Percentiles rank a stretch among this genome's conserved stretches.
Conservation (phyloP, 1,139 yeast species). For the Schwanniomyces etchellsii region DNA sequence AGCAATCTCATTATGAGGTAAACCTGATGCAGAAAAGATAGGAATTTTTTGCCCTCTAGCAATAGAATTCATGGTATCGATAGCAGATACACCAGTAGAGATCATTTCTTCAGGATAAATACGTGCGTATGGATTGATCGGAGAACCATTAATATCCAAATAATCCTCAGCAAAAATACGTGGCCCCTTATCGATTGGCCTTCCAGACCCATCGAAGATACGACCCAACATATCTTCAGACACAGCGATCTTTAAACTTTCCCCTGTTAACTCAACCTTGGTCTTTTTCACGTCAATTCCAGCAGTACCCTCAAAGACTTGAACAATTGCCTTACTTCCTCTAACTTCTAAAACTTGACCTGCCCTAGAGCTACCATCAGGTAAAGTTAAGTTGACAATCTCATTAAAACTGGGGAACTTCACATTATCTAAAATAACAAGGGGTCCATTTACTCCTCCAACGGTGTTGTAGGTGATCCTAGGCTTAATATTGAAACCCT, state of each 20-base stretch:
- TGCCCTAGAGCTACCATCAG: constrained; percentile 90
- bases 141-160: constrained; percentile 96
- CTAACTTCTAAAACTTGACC: constrained; percentile 98
- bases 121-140: constrained; percentile 96
- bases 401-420: constrained; percentile 95
- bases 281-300: constrained; percentile 98
- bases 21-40: constrained; percentile 96
- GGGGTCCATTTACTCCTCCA: constrained; percentile 96
- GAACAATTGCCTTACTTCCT: constrained; percentile 96
- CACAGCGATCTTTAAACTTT: constrained; percentile 87
- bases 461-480: constrained; percentile 92
- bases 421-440: constrained; percentile 92
- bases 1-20: constrained; percentile 98
- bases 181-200: constrained; percentile 98
- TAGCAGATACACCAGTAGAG: constrained; percentile 96
- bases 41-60: constrained; percentile 99
- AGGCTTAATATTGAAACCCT: constrained; percentile 86
- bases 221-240: constrained; percentile 97
- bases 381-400: constrained; percentile 91
- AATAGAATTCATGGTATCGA: constrained; percentile 98
- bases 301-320: constrained; percentile 97
- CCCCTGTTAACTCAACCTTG: constrained; percentile 93
- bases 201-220: constrained; percentile 97
- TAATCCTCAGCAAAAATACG: constrained; percentile 97
- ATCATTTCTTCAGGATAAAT: constrained; percentile 99